Evolutionary conservation across 2,329 filamentous ascomycete species (phyloP), one percentile per base, ranked within the genome.

Genomic region (Fonsecaea pugnacius): DNA sequence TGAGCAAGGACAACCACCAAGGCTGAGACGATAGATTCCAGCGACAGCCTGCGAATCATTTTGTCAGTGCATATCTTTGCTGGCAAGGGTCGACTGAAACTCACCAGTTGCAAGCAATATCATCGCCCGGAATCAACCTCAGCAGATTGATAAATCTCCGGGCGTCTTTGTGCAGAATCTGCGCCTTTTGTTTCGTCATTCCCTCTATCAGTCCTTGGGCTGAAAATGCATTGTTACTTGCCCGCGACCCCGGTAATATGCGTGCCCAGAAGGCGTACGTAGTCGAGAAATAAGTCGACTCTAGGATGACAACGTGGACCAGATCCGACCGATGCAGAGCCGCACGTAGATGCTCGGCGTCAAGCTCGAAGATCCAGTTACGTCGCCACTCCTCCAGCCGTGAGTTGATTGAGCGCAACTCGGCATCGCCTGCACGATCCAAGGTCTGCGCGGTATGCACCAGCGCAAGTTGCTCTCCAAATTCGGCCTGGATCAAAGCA

Each of bases 21-120:
- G 0, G 95, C 91, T 0, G 94, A 96, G 9, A 98, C 92, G 0
- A 95, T 94, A 78, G 96, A 97, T 77, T 98, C 98, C 9, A 98
- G 81, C 69, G 96, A 91, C 74, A 98, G 84, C 92, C 85, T 87
- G 38, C 16, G 27, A 14, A 10, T 10, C 4, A 53, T 8, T n/a
- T 16, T 24, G 57, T 59, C n/a, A 59, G 57, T 9, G 6, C 2
- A 16, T 2, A 18, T 10, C 18, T 32, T 14, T 14, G 30, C 10
- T 18, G 18, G 4, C 27, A 35, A 5, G 48, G 21, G n/a, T 53
- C 30, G 9, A 27, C 33, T n/a, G 21, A 27, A 9, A 81, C 89
- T 80, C 79, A 96, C 94, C 94, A 99, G 60, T 97, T 92, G 77
- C 92, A 96, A 56, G 91, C 89, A 73, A 92, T 92, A 74, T 98